Percentiles rank a stretch among this genome's conserved stretches.
Conservation (phyloP, 208 protist species). For the Naegleria lovaniensis region DNA sequence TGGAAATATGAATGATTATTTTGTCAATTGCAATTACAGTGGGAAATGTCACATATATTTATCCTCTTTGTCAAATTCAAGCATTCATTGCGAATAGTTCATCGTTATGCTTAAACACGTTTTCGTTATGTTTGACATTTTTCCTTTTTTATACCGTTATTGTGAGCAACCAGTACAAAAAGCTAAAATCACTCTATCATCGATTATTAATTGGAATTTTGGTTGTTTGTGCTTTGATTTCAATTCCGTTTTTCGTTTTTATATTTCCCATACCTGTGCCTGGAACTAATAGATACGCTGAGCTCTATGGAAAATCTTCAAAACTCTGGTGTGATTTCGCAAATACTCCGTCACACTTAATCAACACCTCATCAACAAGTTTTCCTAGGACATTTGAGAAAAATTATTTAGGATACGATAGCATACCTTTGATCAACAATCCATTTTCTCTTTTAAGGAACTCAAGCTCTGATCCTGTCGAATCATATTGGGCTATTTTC, state of each 20-base stretch:
- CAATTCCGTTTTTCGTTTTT: neutral
- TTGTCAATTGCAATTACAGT: neutral
- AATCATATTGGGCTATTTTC: neutral
- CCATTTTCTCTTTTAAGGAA: neutral
- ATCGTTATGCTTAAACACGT: neutral
- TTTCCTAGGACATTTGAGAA: too few species aligned
- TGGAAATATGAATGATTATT: neutral
- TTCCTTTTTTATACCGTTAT: neutral
- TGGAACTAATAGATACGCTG: neutral
- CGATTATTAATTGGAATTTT: neutral
- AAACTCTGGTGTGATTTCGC: slow-evolving; percentile 23
- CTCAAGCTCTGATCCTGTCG: neutral
- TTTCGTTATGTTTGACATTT: neutral
- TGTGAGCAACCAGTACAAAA: neutral
- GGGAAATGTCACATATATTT: neutral
- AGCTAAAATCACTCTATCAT: neutral
- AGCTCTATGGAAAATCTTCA: neutral
- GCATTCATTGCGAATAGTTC: slow-evolving; percentile 2
- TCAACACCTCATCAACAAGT: neutral
- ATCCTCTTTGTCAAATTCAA: slow-evolving; percentile 25
- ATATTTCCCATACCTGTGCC: slow-evolving; percentile 11
- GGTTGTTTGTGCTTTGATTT: neutral
- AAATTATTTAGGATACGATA: too few species aligned
- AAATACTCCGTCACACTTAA: neutral
- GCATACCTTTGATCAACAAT: neutral